Evolutionary conservation across 495 filamentous ascomycete genomes (phyloP).

Genomic region (Lepidopterella palustris): DNA sequence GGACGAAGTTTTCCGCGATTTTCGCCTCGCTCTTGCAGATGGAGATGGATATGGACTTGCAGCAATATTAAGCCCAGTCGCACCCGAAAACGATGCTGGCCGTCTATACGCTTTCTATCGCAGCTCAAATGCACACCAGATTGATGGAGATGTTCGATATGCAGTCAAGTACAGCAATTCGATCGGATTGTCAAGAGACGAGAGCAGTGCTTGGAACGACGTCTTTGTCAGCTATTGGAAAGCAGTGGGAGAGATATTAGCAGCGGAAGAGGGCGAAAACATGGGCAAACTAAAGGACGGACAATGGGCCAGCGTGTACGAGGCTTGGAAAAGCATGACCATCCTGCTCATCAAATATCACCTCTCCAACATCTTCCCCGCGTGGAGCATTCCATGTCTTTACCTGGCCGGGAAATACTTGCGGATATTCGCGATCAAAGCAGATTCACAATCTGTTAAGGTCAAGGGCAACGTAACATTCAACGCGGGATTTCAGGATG

Average conservation of each 20-base stretch:
- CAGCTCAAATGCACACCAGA: conserved; percentile 49
- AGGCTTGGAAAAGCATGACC: conserved; percentile 74
- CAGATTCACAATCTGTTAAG: conserved; percentile 57
- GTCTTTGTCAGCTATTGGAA: conserved; percentile 81
- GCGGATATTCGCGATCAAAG: conserved; percentile 78
- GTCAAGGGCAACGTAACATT: conserved; percentile 42
- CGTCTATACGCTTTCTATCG: conserved; percentile 57
- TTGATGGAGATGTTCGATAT: conserved; percentile 53
- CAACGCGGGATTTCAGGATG: conserved; percentile 59
- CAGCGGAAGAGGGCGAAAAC: conserved; percentile 36
- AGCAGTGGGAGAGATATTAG: conserved; percentile 51
- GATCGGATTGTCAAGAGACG: conserved; percentile 51
- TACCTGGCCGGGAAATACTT: conserved; percentile 80
- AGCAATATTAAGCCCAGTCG: conserved; percentile 60
- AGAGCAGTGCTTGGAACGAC: conserved; percentile 71
- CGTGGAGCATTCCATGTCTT: conserved; percentile 84
- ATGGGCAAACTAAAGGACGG: conserved; percentile 35
- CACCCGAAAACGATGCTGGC: conserved; percentile 48
- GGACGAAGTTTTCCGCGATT: conserved; percentile 57
- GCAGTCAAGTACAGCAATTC: conserved; percentile 51
- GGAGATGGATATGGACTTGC: conserved; percentile 61
- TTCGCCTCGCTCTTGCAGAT: conserved; percentile 49
- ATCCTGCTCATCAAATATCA: conserved; percentile 63
- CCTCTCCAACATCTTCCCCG: conserved; percentile 57
- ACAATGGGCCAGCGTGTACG: conserved; percentile 70